Base-by-base conservation (phyloP, 768 basidiomycete genomes). In the Coprinopsis strossmayeri region DNA sequence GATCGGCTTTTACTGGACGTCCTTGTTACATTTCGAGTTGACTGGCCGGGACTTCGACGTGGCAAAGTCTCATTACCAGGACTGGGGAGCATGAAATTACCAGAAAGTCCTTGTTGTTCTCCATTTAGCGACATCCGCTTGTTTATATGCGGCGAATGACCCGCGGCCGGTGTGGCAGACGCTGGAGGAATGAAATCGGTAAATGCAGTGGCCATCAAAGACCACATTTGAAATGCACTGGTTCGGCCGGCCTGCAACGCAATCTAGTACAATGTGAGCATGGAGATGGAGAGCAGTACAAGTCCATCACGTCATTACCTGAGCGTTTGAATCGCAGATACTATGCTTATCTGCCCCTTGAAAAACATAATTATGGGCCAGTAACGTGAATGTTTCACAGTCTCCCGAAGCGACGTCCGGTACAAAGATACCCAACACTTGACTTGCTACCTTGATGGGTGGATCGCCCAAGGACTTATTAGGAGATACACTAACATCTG, bases 311-410 rank as follows among this genome's bases (percentile, higher is more conserved):
- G 23, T 18, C 2, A 57, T 40, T 52, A 73, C 67, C 64, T 81
- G 70, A 20, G 85, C 81, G 52, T 91, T 91, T 48, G 68, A 58
- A 11, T 63, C 63, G 56, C 88, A 90, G 2, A 82, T 66, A 0
- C 63, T 64, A 13, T 58, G 57, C 42, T 73, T 71, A 49, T 74
- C 72, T 2, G 62, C 55, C 0, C 74, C 78, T 45, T 73, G 72
- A 41, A 87, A 70, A 1, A 78, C 60, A 52, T 88, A 91, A 0
- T 70, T 69, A 49, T 72, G 70, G 1, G 90, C 87, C n/a, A 91
- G 72, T 10, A 68, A 71, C 1, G 63, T 69, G 55, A 91, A 82
- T 3, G 58, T 65, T 15, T 78, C 71, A 1, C 68, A 46, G 44
- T 80, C 75, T n/a, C 71, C 62, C 1, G 55, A 58, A 23, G 60